A percentile compares a stretch with the other conserved stretches of the same genome.
Evolutionary conservation across 179 eudicot genomes (phyloP).

Genomic region (Silene coronaria): DNA sequence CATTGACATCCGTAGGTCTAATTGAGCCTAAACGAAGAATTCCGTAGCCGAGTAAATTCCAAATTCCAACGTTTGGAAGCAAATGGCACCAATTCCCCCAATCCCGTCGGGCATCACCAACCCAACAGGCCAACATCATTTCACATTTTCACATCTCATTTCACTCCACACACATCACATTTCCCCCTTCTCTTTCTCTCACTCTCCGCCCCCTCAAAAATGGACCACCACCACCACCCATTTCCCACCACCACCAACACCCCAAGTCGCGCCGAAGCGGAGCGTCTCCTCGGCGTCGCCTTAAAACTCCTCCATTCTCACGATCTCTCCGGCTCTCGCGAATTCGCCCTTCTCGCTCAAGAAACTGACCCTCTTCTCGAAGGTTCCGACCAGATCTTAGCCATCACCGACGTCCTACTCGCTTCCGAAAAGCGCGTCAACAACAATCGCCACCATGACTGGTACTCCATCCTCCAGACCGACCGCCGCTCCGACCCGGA

Average conservation of each 20-base stretch:
- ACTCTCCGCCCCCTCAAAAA: constrained; percentile 11
- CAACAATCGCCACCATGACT: constrained; percentile 49
- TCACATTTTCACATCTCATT: too few species aligned
- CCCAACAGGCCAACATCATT: too few species aligned
- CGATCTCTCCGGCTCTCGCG: constrained; percentile 53
- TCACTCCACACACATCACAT: not conserved
- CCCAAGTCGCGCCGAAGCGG: constrained; percentile 42
- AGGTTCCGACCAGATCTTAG: constrained; percentile 75
- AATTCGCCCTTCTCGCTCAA: constrained; percentile 70
- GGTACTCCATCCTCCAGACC: constrained; percentile 59
- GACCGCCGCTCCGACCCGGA: constrained; percentile 48
- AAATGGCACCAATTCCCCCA: too few species aligned
- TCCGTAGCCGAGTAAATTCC: too few species aligned
- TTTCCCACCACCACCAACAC: not conserved
- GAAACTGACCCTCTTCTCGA: constrained; percentile 70
- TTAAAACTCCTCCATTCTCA: constrained; percentile 57
- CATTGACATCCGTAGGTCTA: too few species aligned
- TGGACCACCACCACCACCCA: constrained; percentile 18
- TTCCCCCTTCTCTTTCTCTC: not conserved
- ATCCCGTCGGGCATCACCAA: too few species aligned
- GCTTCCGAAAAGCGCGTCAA: constrained; percentile 55
- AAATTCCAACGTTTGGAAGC: too few species aligned
- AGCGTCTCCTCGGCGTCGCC: constrained; percentile 55
- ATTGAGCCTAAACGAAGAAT: too few species aligned
- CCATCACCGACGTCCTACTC: constrained; percentile 63